Conservation (phyloP, 1,284 basidiomycete species). For the Thecaphora thlaspeos region DNA sequence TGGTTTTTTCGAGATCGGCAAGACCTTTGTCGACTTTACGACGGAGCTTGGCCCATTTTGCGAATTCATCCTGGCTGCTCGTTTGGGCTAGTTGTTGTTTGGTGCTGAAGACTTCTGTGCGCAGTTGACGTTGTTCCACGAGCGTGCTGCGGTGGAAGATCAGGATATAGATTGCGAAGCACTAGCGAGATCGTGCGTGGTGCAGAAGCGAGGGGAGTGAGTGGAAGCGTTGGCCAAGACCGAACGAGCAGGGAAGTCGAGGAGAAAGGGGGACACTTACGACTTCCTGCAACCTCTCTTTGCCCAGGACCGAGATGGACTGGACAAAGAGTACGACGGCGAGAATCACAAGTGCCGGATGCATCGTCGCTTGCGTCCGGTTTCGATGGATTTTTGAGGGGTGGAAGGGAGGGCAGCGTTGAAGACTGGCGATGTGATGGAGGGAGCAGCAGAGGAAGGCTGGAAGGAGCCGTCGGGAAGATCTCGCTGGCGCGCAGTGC, state of each 20-base stretch:
- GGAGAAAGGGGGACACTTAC: slow-evolving; percentile 10
- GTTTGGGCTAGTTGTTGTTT: slow-evolving; percentile 86
- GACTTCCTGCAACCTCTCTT: slow-evolving; percentile 22
- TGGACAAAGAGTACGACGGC: slow-evolving; percentile 25
- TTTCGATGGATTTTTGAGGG: too few relatives aligned
- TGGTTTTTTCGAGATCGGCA: slow-evolving; percentile 88
- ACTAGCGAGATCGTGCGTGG: slow-evolving; percentile 4
- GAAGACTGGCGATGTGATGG: too few relatives aligned
- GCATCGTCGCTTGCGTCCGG: slow-evolving; percentile 22
- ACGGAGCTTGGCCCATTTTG: slow-evolving; percentile 94
- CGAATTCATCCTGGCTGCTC: slow-evolving; percentile 94
- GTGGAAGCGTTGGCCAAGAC: too few relatives aligned
- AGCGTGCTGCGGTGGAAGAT: slow-evolving; percentile 36
- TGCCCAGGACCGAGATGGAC: slow-evolving; percentile 27
- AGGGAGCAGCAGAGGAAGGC: too few relatives aligned
- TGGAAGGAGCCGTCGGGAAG: too few relatives aligned
- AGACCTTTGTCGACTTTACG: slow-evolving; percentile 88
- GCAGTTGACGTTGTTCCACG: slow-evolving; percentile 21
- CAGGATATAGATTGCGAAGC: slow-evolving; percentile 17
- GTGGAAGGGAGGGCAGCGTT: too few relatives aligned
- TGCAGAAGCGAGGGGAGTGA: background rate
- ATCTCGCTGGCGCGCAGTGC: too few relatives aligned
- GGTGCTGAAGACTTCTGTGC: slow-evolving; percentile 60
- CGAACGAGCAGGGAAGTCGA: too few relatives aligned
- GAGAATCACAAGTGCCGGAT: slow-evolving; percentile 46